Percentiles rank a stretch among this genome's conserved stretches.
Conservation (phyloP, 257 asterid species). For the Scutellaria galericulata region DNA sequence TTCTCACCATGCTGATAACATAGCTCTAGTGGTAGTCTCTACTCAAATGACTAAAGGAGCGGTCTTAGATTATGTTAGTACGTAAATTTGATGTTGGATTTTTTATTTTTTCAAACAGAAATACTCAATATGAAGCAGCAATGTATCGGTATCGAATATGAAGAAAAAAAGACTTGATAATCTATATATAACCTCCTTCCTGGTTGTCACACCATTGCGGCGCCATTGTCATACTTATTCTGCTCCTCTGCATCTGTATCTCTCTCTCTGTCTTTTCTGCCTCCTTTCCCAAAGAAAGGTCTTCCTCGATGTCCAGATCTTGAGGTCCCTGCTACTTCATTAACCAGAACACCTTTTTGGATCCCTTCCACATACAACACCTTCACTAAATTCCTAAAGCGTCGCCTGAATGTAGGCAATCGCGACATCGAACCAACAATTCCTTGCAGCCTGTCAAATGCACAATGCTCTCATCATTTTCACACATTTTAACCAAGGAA, state of each 20-base stretch:
- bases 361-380: constrained; percentile 63
- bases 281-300: constrained; percentile 38
- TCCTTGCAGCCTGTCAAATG: constrained; percentile 68
- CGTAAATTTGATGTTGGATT: no score
- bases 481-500: no score
- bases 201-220: constrained; percentile 41
- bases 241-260: constrained; percentile 12
- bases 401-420: constrained; percentile 79
- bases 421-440: constrained; percentile 77
- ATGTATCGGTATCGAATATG: no score
- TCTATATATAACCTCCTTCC: no score
- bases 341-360: constrained; percentile 44
- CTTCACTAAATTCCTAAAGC: constrained; percentile 69
- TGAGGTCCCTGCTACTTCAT: constrained; percentile 24
- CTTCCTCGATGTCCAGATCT: constrained; percentile 34
- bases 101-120: no score
- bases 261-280: constrained; percentile 34
- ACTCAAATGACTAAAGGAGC: no score
- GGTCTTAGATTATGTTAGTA: no score
- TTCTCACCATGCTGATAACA: no score
- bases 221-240: constrained; percentile 11
- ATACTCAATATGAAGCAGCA: no score
- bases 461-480: not conserved
- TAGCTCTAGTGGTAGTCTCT: no score
- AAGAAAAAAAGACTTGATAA: no score